phyloP scores from a whole-genome alignment of 495 filamentous ascomycete genomes.

The Penicillium psychrofluorescens region DNA sequence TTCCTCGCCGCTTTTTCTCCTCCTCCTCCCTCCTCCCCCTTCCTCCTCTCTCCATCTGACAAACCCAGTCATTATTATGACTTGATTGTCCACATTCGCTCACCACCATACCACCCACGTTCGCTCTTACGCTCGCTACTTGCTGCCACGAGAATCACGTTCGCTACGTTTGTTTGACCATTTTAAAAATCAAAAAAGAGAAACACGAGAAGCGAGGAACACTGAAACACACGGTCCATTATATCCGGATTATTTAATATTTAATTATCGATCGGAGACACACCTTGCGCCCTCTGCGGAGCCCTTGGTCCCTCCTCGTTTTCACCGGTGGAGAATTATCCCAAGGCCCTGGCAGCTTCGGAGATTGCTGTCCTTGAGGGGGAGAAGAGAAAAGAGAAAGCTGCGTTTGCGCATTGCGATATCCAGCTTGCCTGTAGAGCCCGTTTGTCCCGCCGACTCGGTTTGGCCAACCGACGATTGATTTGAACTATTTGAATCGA shows the following conservation, averaged over 20 bases:
- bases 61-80: conserved; percentile 23
- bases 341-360: neutral
- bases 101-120: conserved; percentile 16
- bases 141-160: conserved; percentile 35
- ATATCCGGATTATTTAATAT: neutral
- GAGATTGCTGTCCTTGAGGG: neutral
- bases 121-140: conserved; percentile 43
- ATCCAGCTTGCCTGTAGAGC: conserved; percentile 1
- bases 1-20: conserved; percentile 12
- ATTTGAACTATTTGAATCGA: neutral
- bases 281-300: neutral
- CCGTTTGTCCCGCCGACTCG: conserved; percentile 4
- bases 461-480: neutral
- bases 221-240: neutral
- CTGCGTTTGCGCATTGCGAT: conserved; percentile 4
- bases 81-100: conserved; percentile 35
- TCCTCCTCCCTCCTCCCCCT: conserved; percentile 6
- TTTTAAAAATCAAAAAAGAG: conserved; percentile 5
- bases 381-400: no score
- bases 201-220: neutral
- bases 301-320: neutral
- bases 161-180: conserved; percentile 33
- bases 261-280: neutral
- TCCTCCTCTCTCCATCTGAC: conserved; percentile 4
- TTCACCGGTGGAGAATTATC: neutral